Conservation (phyloP, 495 filamentous ascomycete genomes). For the Trichoderma reesei region DNA sequence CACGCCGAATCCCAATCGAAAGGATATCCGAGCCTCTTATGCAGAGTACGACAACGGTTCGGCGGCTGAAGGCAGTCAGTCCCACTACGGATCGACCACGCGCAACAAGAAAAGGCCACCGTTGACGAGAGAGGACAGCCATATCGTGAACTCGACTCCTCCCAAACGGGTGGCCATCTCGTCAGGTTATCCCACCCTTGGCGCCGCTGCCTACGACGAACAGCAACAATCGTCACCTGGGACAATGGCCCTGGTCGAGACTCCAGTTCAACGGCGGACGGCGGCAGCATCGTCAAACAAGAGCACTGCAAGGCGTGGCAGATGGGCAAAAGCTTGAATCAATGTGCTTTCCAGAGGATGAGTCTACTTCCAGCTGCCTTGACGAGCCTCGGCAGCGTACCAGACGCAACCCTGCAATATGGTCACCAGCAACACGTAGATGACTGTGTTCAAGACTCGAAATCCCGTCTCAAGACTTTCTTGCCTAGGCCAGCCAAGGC, state of each 20-base stretch:
- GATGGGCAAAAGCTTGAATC: neutral
- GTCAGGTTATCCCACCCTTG: neutral
- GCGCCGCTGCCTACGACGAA: neutral
- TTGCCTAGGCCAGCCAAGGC: constrained; percentile 26
- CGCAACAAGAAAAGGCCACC: neutral
- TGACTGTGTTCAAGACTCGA: neutral
- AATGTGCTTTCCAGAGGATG: neutral
- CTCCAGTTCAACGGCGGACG: neutral
- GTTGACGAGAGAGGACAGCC: neutral
- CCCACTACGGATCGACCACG: neutral
- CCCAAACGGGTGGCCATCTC: constrained; percentile 13
- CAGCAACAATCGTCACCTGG: neutral
- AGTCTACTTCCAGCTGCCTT: too few species aligned
- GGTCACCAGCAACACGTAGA: too few species aligned
- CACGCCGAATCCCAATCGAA: neutral
- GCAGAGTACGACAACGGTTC: neutral
- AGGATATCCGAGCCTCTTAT: neutral
- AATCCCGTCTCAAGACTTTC: constrained; percentile 26
- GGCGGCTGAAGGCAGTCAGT: neutral
- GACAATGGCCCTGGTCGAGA: neutral
- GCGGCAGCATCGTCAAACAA: neutral
- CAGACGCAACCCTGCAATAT: too few species aligned
- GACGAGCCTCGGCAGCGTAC: too few species aligned
- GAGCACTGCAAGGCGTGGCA: neutral
- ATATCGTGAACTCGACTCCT: neutral